Conservation (phyloP, 2,329 filamentous ascomycete genomes). For the Fusarium sp. region DNA sequence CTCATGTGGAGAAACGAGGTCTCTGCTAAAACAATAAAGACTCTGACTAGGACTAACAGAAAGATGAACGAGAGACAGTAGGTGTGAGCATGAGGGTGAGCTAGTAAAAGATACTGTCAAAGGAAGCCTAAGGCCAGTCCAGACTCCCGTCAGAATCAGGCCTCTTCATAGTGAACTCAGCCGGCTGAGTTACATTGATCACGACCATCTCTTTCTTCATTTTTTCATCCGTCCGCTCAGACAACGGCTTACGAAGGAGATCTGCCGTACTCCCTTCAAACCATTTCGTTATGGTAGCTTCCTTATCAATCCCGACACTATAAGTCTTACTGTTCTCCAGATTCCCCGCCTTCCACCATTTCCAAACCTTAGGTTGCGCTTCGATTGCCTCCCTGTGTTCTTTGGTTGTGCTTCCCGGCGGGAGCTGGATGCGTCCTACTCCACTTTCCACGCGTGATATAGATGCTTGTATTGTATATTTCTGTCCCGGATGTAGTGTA, state of each 20-base stretch:
- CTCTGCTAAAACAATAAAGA: no score
- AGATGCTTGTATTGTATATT: not conserved
- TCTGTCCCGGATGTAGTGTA: not conserved
- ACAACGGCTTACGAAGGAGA: not conserved
- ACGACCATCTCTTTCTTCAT: not conserved
- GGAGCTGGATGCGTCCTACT: not conserved
- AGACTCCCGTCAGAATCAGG: accelerated
- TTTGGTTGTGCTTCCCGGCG: not conserved
- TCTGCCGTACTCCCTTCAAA: not conserved
- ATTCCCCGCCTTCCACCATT: not conserved
- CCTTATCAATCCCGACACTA: not conserved
- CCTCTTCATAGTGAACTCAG: not conserved
- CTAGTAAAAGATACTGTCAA: accelerated
- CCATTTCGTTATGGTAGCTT: not conserved
- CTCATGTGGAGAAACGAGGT: no score
- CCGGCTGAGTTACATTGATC: not conserved
- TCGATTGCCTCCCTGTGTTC: not conserved
- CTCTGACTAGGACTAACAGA: no score
- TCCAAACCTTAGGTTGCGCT: not conserved
- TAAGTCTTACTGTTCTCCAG: not conserved
- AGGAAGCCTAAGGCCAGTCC: not conserved
- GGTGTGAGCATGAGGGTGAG: no score
- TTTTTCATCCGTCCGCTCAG: not conserved
- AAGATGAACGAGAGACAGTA: no score
- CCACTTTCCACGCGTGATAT: not conserved